phyloP scores from a whole-genome alignment of 495 filamentous ascomycete genomes.

The Penicillium atrosanguineum region DNA sequence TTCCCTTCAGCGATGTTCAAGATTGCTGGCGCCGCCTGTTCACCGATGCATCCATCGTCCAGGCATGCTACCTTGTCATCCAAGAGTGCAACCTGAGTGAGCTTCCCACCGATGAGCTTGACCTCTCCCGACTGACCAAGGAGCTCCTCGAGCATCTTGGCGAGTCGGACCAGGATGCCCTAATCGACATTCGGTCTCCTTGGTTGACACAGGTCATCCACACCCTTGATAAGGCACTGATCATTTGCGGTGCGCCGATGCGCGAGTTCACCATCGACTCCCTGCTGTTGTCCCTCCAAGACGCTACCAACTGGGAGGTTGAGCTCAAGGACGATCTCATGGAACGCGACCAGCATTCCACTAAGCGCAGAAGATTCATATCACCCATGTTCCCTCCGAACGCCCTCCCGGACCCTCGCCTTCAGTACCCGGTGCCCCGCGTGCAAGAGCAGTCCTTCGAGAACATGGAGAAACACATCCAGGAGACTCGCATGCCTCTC shows the following conservation, averaged over 20 bases:
- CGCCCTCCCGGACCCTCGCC: slow-evolving; percentile 26
- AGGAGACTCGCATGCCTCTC: slow-evolving; percentile 54
- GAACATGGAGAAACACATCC: slow-evolving; percentile 63
- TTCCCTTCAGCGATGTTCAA: slow-evolving; percentile 72
- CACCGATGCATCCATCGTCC: slow-evolving; percentile 71
- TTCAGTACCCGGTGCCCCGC: slow-evolving; percentile 38
- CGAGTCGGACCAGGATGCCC: background rate
- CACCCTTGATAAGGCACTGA: slow-evolving; percentile 73
- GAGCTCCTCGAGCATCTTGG: slow-evolving; percentile 2
- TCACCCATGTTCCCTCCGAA: slow-evolving; percentile 42
- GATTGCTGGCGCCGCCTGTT: slow-evolving; percentile 73
- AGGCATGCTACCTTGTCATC: slow-evolving; percentile 46
- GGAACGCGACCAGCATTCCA: background rate
- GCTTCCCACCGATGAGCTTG: slow-evolving; percentile 7
- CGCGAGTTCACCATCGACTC: slow-evolving; percentile 60
- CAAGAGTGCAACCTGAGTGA: slow-evolving; percentile 15
- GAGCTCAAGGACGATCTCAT: background rate
- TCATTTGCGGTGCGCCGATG: slow-evolving; percentile 72
- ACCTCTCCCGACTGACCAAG: slow-evolving; percentile 13
- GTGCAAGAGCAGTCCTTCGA: slow-evolving; percentile 50
- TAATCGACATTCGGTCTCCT: slow-evolving; percentile 17
- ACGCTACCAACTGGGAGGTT: slow-evolving; percentile 12
- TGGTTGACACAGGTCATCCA: slow-evolving; percentile 52
- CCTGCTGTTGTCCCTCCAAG: slow-evolving; percentile 31
- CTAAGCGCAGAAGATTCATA: slow-evolving; percentile 36